phyloP scores from a whole-genome alignment of 164 flowering plant genomes.

The Stephania japonica region DNA sequence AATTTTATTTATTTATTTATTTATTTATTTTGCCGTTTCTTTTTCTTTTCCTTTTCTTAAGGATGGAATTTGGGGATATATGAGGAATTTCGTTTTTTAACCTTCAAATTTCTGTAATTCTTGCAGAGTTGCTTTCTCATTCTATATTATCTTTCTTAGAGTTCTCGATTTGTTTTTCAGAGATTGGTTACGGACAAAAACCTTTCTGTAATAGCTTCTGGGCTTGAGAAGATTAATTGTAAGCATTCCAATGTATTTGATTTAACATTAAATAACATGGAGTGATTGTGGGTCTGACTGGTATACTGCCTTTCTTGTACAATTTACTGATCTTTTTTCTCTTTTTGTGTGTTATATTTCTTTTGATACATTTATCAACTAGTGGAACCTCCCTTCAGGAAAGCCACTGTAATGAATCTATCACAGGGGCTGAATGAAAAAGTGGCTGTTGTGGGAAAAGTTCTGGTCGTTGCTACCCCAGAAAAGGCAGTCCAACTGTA shows the following conservation, averaged over 20 bases:
- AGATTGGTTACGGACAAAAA: constrained; percentile 47
- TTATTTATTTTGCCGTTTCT: too few relatives aligned
- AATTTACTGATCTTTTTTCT: neutral
- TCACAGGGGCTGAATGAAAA: constrained; percentile 64
- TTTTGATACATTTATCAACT: constrained; percentile 7
- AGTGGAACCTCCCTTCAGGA: constrained; percentile 58
- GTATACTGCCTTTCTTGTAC: neutral
- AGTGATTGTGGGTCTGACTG: neutral
- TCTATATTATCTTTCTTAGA: constrained; percentile 4
- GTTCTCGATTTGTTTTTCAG: constrained; percentile 27
- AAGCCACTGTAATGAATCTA: constrained; percentile 41
- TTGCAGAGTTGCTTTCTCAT: neutral
- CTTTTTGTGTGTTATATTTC: too few relatives aligned
- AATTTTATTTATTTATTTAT: too few relatives aligned
- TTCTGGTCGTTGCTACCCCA: constrained; percentile 55
- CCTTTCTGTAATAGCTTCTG: constrained; percentile 46
- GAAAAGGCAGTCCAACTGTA: constrained; percentile 66
- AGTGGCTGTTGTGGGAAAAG: constrained; percentile 58
- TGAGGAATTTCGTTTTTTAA: neutral
- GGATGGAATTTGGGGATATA: neutral
- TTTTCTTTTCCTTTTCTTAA: neutral
- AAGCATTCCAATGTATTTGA: constrained; percentile 23
- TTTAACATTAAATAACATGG: neutral
- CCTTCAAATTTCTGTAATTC: neutral
- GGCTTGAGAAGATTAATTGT: constrained; percentile 45